These are phyloP conservation scores for Globisporangium radiosum DNA, from an alignment of 352 stramenopile species.

Conservation along the genomic window DNA sequence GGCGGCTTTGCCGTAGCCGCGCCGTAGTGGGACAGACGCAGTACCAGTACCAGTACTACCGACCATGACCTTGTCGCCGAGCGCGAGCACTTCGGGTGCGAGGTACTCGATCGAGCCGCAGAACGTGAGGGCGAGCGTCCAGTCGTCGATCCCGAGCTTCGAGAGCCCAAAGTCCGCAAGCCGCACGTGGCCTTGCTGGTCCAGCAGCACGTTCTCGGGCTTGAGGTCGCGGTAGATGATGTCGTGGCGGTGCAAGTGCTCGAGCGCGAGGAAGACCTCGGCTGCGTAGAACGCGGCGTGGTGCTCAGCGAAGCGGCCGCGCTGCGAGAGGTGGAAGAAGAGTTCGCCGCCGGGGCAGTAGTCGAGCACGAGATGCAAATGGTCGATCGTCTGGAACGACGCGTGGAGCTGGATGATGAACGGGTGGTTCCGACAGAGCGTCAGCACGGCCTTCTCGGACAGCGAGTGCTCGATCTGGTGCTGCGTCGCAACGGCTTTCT, in stretches of 20 bases:
- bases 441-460: slow-evolving; percentile 82
- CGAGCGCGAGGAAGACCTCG: slow-evolving; percentile 81
- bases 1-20: slow-evolving; percentile 81
- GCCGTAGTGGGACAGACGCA: slow-evolving; percentile 4
- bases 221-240: slow-evolving; percentile 90
- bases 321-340: slow-evolving; percentile 83
- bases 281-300: slow-evolving; percentile 83
- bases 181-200: slow-evolving; percentile 79
- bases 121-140: slow-evolving; percentile 64
- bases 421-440: slow-evolving; percentile 83
- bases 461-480: slow-evolving; percentile 86
- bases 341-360: slow-evolving; percentile 74
- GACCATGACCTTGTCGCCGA: slow-evolving; percentile 22
- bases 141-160: slow-evolving; percentile 62
- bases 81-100: slow-evolving; percentile 63
- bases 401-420: slow-evolving; percentile 90
- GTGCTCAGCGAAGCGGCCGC: slow-evolving; percentile 67
- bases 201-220: slow-evolving; percentile 88
- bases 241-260: slow-evolving; percentile 61
- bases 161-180: slow-evolving; percentile 89
- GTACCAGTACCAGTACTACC: too few relatives aligned
- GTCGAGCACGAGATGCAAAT: slow-evolving; percentile 66
- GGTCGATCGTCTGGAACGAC: slow-evolving; percentile 83
- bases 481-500: slow-evolving; percentile 65
- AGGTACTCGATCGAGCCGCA: slow-evolving; percentile 88